Percentiles rank a stretch among this genome's conserved stretches.
These are phyloP conservation scores for Physocladia obscura DNA, from an alignment of 192 early-diverging fungal genomes.

Conservation along the genomic window DNA sequence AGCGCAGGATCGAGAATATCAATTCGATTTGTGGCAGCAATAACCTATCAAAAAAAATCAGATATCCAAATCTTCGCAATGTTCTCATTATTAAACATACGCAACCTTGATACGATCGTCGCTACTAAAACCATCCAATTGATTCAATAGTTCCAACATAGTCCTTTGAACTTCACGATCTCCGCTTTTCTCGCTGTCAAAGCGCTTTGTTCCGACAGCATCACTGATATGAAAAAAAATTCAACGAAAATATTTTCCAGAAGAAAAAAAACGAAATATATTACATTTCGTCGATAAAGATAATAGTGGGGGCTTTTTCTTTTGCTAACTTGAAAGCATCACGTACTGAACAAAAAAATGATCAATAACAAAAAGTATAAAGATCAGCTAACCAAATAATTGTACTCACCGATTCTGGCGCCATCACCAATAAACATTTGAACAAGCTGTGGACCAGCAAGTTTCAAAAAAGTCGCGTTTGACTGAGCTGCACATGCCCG, in stretches of 20 bases:
- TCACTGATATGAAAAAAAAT: too few relatives aligned
- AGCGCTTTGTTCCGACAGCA: constrained; percentile 98
- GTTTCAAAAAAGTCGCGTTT: constrained; percentile 91
- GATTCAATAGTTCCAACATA: constrained; percentile 97
- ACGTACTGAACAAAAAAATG: constrained; percentile 65
- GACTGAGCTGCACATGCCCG: constrained; percentile 98
- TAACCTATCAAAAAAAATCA: constrained; percentile 84
- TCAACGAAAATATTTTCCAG: too few relatives aligned
- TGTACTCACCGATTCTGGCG: constrained; percentile 35
- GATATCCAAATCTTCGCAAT: not conserved
- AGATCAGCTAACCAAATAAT: not conserved
- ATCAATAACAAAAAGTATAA: not conserved
- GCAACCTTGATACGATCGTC: constrained; percentile 94
- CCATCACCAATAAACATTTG: constrained; percentile 66
- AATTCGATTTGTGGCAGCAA: constrained; percentile 97
- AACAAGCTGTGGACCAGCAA: constrained; percentile 95
- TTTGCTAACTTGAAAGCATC: constrained; percentile 97
- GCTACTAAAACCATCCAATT: constrained; percentile 94
- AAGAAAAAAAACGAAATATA: too few relatives aligned
- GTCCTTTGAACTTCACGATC: constrained; percentile 98
- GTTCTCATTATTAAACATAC: not conserved
- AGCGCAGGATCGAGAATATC: constrained; percentile 97
- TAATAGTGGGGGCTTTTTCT: constrained; percentile 97
- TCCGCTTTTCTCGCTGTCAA: constrained; percentile 94
- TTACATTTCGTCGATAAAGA: constrained; percentile 99